Evolutionary conservation across 441 rosid species (phyloP), one percentile per base, ranked within the genome.

Genomic region (Arabidopsis lyrata): DNA sequence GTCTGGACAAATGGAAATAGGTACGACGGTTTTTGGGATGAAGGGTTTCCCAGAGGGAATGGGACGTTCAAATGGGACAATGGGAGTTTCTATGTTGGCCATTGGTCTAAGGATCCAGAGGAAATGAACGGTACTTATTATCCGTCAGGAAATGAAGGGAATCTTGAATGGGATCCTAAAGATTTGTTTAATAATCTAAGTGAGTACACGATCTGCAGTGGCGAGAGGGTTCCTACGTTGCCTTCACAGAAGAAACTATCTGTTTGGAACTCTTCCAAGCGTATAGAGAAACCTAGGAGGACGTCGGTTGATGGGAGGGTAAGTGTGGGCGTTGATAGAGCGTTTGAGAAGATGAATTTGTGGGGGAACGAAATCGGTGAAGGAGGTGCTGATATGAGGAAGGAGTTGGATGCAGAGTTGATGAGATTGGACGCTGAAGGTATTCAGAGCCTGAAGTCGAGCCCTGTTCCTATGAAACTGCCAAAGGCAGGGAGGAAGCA

Each of bases 241-340:
- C 94, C 91, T 44, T 88, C 94, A 13, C 91, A 88, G 70, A 89
- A 89, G 78, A 84, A 74, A 70, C 80, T 86, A 18, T 87, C 90
- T 0, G 81, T 85, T 15, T 88, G 91, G 92, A 82, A 81, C 70
- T 86, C 90, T 11, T 73, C 96, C 0, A 90, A 86, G 53, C 77
- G 78, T 0, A 77, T 70, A 2, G 83, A 81, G 38, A 75, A 67
- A 63, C 78, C 85, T 0, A 84, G 88, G 72, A 74, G 87, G 82
- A 72, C 79, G 82, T 85, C 94, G 0, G 86, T 82, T 47, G 94
- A 87, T 48, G 94, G 82, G 58, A 83, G 91, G 65, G 84, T 74
- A 12, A 85, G 89, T 7, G 84, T 75, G 3, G 80, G 88, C 0
- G 54, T 83, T 39, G 88, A 85, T 64, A 84, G 85, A 63, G 84